Evolutionary conservation across 108 stramenopile species (phyloP), one percentile per base, ranked within the genome.

Genomic region (Nitzschia sp.): DNA sequence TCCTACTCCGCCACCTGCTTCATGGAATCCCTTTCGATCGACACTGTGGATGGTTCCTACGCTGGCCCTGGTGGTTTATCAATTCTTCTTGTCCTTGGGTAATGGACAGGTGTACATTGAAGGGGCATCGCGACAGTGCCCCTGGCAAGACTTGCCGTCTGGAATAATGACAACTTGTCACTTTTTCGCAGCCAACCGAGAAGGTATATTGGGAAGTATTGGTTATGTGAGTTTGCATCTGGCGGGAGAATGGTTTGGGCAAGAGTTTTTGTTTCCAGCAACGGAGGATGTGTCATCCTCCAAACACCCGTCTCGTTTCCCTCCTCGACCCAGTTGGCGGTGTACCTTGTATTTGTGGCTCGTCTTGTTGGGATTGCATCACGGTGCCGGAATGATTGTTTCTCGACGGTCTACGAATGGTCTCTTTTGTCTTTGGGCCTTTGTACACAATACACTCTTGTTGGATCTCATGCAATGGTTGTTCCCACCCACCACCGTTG

Each of bases 401-500:
- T 94, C 93, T 34, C 78, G 93, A 42, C 74, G 93, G 53, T 81
- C 90, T 7, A 91, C 93, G 17, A 94, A 94, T 66, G 63, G 76
- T 12, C 10, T 79, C 10, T 94, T 91, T 72, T 75, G 85, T 25
- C 14, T 85, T 15, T 94, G 93, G 93, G 54, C 82, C 0, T 38
- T 87, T 43, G 73, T 87, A 9, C 88, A 91, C 69, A 89, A 90
- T 64, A 26, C 80, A 8, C 37, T 80, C 1, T 29, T 87, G 14
- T 63, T 93, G 11, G 51, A 46, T 17, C 10, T 40, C 0, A 34
- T 58, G 34, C 39, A 39, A 50, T 57, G 17, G 15, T 40, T 68
- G 26, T n/a, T 44, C 15, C 46, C 46, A 15, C 46, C 46, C 46
- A 58, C 57, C 15, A 38, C 57, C 29, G 29, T 34, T 34, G 29